phyloP scores from a whole-genome alignment of 2,329 filamentous ascomycete genomes.

The Colletotrichum chrysophilum region DNA sequence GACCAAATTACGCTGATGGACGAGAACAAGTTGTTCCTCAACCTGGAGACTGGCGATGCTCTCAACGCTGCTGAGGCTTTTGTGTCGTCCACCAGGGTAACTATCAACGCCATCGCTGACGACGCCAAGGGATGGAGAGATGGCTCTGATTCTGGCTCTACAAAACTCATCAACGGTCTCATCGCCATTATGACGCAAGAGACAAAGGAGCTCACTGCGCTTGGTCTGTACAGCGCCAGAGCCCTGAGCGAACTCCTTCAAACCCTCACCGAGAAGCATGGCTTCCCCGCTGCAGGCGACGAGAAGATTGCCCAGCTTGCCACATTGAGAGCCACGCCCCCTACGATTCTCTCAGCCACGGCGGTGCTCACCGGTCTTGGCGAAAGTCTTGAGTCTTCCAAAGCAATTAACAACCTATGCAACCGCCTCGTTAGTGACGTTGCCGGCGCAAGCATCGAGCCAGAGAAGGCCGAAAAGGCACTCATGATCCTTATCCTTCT shows the following conservation, averaged over 20 bases:
- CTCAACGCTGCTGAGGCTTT: constrained; percentile 48
- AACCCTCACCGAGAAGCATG: constrained; percentile 50
- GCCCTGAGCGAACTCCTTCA: constrained; percentile 56
- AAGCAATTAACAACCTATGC: constrained; percentile 55
- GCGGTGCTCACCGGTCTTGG: constrained; percentile 59
- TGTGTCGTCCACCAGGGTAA: constrained; percentile 42
- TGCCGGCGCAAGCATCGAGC: constrained; percentile 49
- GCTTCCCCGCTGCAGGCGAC: constrained; percentile 50
- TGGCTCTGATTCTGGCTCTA: constrained; percentile 34
- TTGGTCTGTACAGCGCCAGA: constrained; percentile 58
- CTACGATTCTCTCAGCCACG: constrained; percentile 52
- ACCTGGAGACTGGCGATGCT: constrained; percentile 38
- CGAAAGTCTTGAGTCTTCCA: constrained; percentile 53
- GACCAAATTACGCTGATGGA: constrained; percentile 58
- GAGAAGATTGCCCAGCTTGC: constrained; percentile 50
- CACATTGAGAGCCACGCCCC: constrained; percentile 50
- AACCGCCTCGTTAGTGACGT: constrained; percentile 67
- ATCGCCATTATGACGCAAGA: constrained; percentile 49
- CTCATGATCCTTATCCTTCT: constrained; percentile 57
- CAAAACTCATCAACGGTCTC: constrained; percentile 44
- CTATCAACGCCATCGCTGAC: constrained; percentile 38
- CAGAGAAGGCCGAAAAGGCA: constrained; percentile 52
- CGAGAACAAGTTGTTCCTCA: constrained; percentile 51
- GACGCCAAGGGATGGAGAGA: constrained; percentile 43
- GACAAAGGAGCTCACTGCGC: constrained; percentile 44